phyloP scores from a whole-genome alignment of 75 land plant genomes.

The Pinus taeda region DNA sequence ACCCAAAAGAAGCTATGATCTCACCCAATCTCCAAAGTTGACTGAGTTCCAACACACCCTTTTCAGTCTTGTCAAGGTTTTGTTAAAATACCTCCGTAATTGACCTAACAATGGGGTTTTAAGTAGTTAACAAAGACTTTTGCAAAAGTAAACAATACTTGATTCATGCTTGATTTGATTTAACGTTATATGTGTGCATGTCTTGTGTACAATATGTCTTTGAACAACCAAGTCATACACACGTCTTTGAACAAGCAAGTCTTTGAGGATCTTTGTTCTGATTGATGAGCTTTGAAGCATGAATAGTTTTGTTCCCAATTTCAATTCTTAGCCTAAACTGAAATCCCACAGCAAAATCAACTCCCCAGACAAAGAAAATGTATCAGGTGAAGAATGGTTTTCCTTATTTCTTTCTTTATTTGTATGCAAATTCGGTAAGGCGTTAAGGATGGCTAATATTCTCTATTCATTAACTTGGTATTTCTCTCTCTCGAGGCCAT shows the following conservation, averaged over 20 bases:
- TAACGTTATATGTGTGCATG: neutral
- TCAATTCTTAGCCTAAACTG: too few relatives aligned
- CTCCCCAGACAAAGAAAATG: too few relatives aligned
- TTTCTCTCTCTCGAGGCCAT: neutral
- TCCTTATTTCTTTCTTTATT: too few relatives aligned
- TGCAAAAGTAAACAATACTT: neutral
- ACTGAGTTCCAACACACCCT: neutral
- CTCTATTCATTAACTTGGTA: neutral
- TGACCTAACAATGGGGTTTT: conserved; percentile 5
- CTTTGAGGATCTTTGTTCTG: neutral
- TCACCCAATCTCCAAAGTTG: too few relatives aligned
- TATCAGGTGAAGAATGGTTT: too few relatives aligned
- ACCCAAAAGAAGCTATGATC: too few relatives aligned
- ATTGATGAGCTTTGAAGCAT: neutral
- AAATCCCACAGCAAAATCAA: too few relatives aligned
- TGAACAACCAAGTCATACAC: neutral
- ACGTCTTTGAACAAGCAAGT: neutral
- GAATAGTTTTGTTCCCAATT: neutral
- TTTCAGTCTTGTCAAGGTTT: conserved; percentile 3
- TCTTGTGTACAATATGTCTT: too few relatives aligned
- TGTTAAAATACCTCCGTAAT: neutral
- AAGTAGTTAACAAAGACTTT: neutral
- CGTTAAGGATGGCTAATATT: neutral
- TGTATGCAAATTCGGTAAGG: too few relatives aligned
- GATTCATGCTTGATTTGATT: conserved; percentile 2